Evolutionary conservation across 164 flowering plant genomes (phyloP), one percentile per base, ranked within the genome.

Genomic region (Nymphaea colorata): DNA sequence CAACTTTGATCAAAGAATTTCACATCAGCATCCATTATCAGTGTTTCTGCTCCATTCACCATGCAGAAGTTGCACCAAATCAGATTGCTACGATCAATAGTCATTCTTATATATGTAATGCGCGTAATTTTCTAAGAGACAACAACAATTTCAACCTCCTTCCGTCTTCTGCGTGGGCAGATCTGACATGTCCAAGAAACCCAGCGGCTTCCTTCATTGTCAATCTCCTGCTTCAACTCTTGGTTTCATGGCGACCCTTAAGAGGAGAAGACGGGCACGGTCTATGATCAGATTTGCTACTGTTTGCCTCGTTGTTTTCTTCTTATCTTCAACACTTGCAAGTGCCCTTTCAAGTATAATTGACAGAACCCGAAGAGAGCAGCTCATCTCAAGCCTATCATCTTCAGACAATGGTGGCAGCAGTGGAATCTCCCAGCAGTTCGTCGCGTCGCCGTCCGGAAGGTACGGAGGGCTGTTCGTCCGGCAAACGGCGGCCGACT

Each of bases 371-470:
- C 69, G 75, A 55, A 77, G 71, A 59, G 79, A 81, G 42, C 82
- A 81, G 72, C 42, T 79, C 41, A 79, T 81, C 3, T 79, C 79
- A 14, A 81, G 67, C 70, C 42, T 81, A 41, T 78, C 78, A 3
- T 79, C 80, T 3, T 36, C 64, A 42, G 67, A 71, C 17, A 71
- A 71, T 44, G 25, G 71, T 59, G 66, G 69, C 10, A 44, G 68
- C 3, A 42, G 73, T 6, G 76, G 75, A 3, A 47, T 71, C 11
- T 70, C 77, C 36, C 77, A 76, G 53, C 66, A 69, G 3, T 79
- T 79, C 77, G 62, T 82, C n/a, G 71, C 79, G 10, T 82, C 81
- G 16, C 79, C 85, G 3, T 71, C 77, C 0, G 81, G 83, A n/a
- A 78, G 73, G 61, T 82, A 78, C 72, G 43, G 68, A 0, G 84